phyloP scores from a whole-genome alignment of 805 yeast species.

The Lipomyces starkeyi region DNA sequence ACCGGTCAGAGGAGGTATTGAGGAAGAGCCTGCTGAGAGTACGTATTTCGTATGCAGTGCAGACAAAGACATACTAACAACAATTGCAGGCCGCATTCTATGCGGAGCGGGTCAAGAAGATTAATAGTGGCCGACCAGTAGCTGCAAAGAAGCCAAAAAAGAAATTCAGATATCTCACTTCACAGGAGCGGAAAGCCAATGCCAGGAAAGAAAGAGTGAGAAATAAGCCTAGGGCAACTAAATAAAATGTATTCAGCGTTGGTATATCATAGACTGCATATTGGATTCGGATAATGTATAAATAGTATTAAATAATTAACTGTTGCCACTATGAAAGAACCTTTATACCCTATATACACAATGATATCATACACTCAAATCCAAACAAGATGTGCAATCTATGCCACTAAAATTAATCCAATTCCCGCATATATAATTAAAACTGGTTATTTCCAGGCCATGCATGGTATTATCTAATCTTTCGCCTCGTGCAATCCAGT shows the following conservation, averaged over 20 bases:
- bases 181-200: conserved; percentile 71
- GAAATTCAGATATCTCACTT: conserved; percentile 87
- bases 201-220: conserved; percentile 52
- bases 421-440: not conserved
- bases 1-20: conserved; percentile 7
- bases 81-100: conserved; percentile 65
- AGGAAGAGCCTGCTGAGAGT: conserved; percentile 57
- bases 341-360: not conserved
- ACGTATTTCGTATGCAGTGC: conserved; percentile 48
- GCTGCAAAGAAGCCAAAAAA: conserved; percentile 57
- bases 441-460: not conserved
- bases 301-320: not conserved
- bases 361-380: not conserved
- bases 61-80: not conserved
- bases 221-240: not conserved
- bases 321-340: not conserved
- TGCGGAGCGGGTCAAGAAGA: conserved; percentile 57
- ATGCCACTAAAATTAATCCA: not conserved
- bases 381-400: not conserved
- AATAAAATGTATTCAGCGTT: not conserved
- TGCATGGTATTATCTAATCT: conserved; percentile 40
- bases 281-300: not conserved
- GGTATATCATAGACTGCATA: not conserved
- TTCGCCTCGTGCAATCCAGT: conserved; percentile 18
- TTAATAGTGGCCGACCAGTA: conserved; percentile 41